phyloP scores from a whole-genome alignment of 2,329 filamentous ascomycete genomes.

The Colletotrichum sp. region DNA sequence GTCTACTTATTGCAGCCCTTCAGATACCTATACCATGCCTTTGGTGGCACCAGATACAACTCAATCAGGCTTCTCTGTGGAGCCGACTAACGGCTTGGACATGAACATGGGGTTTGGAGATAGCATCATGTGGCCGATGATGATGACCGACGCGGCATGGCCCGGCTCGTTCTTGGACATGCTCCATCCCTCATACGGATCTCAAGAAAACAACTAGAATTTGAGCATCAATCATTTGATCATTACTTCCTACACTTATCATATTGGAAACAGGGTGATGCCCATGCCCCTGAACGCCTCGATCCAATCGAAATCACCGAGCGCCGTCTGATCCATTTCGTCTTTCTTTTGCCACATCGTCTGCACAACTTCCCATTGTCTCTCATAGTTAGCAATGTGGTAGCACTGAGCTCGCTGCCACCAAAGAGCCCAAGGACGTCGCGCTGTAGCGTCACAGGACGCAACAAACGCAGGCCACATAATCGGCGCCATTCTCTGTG shows the following conservation, averaged over 20 bases:
- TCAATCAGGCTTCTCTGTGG: not conserved
- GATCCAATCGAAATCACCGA: not conserved
- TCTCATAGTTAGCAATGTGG: not conserved
- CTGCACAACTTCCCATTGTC: not conserved
- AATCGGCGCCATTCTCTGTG: not conserved
- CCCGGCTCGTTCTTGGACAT: not conserved
- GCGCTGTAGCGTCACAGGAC: not conserved
- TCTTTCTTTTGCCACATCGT: not conserved
- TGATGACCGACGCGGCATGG: not conserved
- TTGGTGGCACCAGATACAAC: accelerated
- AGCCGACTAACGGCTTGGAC: accelerated
- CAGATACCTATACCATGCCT: not conserved
- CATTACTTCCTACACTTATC: not conserved
- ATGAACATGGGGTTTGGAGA: not conserved
- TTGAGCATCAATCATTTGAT: not conserved
- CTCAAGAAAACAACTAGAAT: not conserved
- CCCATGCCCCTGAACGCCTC: not conserved
- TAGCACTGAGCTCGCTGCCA: not conserved
- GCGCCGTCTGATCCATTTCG: not conserved
- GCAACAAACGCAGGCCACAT: constrained; percentile 4
- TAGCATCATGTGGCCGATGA: not conserved
- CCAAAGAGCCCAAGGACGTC: not conserved
- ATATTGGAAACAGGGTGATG: not conserved
- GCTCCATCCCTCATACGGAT: not conserved
- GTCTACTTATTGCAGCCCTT: not conserved